Conservation (phyloP, 2,329 filamentous ascomycete species). For the Ascochyta lentis region DNA sequence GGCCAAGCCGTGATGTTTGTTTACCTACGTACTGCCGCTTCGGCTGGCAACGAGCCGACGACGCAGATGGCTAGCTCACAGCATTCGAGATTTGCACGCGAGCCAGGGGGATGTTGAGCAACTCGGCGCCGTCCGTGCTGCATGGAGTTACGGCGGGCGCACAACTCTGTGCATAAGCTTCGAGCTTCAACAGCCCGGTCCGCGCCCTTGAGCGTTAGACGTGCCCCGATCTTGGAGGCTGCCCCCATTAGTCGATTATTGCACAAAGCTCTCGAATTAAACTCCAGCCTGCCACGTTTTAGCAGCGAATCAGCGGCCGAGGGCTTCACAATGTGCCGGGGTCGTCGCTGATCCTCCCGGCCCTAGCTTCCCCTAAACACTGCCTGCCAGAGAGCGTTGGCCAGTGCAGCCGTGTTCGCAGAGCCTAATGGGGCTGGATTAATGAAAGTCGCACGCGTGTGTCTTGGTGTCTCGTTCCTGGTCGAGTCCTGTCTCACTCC, state of each 20-base stretch:
- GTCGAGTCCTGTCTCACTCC: constrained; percentile 13
- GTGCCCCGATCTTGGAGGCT: constrained; percentile 1
- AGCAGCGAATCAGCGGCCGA: constrained; percentile 10
- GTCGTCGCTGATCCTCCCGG: constrained; percentile 18
- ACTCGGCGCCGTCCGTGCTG: not conserved
- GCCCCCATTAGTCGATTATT: constrained; percentile 2
- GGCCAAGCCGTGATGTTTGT: constrained; percentile 7
- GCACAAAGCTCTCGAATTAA: constrained; percentile 9
- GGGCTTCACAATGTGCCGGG: constrained; percentile 11
- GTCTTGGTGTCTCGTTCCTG: constrained; percentile 9
- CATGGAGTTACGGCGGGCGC: constrained; percentile 1
- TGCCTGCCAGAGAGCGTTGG: constrained; percentile 9
- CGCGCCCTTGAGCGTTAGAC: constrained; percentile 9
- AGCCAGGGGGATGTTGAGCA: constrained; percentile 6
- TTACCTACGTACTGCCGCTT: not conserved
- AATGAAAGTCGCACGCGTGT: constrained; percentile 22
- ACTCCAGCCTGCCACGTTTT: constrained; percentile 5
- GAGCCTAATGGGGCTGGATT: constrained; percentile 13
- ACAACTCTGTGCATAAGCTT: not conserved
- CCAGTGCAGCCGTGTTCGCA: constrained; percentile 16
- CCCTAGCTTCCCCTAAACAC: constrained; percentile 15
- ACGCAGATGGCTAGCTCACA: constrained; percentile 5
- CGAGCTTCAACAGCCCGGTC: constrained; percentile 7
- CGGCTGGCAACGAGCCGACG: not conserved
- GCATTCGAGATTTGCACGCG: constrained; percentile 9